phyloP scores from a whole-genome alignment of 352 stramenopile species.

The Stramenopiles sp. region DNA sequence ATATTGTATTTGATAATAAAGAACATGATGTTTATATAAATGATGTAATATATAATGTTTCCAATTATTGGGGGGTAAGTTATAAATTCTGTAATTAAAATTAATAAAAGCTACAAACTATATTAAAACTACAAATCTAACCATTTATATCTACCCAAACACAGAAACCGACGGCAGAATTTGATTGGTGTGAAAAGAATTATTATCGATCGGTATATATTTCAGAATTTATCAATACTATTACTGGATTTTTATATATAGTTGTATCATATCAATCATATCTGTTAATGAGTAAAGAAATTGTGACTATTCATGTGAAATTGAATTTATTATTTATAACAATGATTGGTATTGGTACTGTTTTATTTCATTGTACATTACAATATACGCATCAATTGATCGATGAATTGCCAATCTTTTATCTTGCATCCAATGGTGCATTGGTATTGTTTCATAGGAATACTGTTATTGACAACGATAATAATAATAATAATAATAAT shows the following conservation, averaged over 20 bases:
- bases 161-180: background rate
- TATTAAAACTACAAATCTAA: no score
- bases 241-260: background rate
- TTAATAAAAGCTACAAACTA: no score
- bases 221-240: background rate
- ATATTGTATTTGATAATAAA: no score
- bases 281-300: background rate
- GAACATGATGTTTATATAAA: background rate
- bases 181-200: background rate
- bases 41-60: background rate
- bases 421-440: background rate
- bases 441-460: background rate
- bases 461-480: background rate
- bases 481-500: no score
- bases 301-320: background rate
- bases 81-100: no score
- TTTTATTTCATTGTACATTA: background rate
- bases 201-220: background rate
- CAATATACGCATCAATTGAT: background rate
- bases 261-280: background rate
- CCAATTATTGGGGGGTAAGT: background rate
- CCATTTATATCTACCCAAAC: no score
- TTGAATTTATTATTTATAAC: background rate
- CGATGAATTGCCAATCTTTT: background rate
- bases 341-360: background rate